Conservation (phyloP, 1,284 basidiomycete genomes). For the Testicularia cyperi region DNA sequence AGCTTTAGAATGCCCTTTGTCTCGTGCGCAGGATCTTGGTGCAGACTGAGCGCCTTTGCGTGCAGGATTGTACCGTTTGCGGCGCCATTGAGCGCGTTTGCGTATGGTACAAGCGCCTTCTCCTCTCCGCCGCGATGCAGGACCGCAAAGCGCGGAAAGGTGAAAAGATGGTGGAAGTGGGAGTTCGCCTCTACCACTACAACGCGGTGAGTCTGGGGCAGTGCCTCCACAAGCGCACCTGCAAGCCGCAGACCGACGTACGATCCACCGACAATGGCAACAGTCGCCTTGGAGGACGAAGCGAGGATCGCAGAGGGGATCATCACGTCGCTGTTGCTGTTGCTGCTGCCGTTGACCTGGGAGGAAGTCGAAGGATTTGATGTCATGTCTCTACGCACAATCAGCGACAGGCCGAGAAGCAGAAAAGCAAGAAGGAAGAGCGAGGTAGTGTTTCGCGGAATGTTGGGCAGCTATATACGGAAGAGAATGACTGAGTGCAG, state of each 20-base stretch:
- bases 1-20: conserved; percentile 9
- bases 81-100: conserved; percentile 67
- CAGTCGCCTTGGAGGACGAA: conserved; percentile 7
- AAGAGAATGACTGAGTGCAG: too few species aligned
- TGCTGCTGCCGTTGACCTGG: too few species aligned
- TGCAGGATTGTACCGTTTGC: conserved; percentile 8
- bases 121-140: conserved; percentile 63
- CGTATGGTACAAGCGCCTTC: conserved; percentile 66
- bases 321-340: not conserved
- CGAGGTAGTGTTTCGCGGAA: too few species aligned
- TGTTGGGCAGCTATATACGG: too few species aligned
- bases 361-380: too few species aligned
- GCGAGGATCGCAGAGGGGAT: not conserved
- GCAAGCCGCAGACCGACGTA: conserved; percentile 45
- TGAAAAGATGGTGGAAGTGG: conserved; percentile 64
- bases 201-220: conserved; percentile 61
- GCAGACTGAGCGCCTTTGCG: conserved; percentile 19
- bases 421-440: too few species aligned
- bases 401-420: too few species aligned
- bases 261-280: conserved; percentile 31
- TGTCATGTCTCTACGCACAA: too few species aligned
- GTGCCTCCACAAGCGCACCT: conserved; percentile 57
- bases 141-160: conserved; percentile 65
- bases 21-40: not conserved
- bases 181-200: conserved; percentile 63